Percentiles rank a stretch among this genome's conserved stretches.
These are phyloP conservation scores for Maudiozyma bulderi DNA, from an alignment of 805 yeast species.

Conservation along the genomic window DNA sequence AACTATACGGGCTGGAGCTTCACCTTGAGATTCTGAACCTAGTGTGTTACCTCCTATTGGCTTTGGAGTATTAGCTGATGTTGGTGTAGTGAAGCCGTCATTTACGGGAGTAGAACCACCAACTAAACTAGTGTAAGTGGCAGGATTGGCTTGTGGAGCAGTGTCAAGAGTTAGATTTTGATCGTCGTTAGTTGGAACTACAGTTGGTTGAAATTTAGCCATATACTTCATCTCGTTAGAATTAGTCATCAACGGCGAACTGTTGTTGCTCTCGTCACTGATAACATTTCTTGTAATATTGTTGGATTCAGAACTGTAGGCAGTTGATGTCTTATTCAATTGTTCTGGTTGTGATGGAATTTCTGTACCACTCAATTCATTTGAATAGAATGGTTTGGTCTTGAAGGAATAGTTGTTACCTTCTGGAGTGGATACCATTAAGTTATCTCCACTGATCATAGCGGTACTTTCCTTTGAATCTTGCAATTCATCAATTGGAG, in stretches of 20 bases:
- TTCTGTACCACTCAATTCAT: not conserved
- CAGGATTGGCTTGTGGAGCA: not conserved
- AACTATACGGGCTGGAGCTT: not conserved
- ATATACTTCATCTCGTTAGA: not conserved
- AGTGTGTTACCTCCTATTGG: not conserved
- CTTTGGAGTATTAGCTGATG: not conserved
- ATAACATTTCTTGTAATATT: not conserved
- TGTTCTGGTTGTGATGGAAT: not conserved
- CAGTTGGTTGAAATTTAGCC: not conserved
- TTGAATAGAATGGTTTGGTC: not conserved
- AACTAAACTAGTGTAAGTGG: not conserved
- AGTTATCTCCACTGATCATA: not conserved
- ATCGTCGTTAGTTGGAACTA: not conserved
- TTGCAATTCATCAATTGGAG: not conserved
- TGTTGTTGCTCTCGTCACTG: not conserved
- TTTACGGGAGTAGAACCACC: not conserved
- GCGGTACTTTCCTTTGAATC: not conserved
- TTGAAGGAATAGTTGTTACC: not conserved
- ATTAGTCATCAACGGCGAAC: not conserved
- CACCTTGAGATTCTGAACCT: not conserved
- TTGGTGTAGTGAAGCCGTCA: not conserved
- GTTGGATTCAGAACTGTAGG: not conserved
- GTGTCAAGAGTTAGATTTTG: not conserved
- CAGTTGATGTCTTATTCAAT: not conserved
- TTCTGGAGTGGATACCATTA: not conserved